Evolutionary conservation across 345 rosid genomes (phyloP), one percentile per base, ranked within the genome.

Genomic region (Turritis glabra): DNA sequence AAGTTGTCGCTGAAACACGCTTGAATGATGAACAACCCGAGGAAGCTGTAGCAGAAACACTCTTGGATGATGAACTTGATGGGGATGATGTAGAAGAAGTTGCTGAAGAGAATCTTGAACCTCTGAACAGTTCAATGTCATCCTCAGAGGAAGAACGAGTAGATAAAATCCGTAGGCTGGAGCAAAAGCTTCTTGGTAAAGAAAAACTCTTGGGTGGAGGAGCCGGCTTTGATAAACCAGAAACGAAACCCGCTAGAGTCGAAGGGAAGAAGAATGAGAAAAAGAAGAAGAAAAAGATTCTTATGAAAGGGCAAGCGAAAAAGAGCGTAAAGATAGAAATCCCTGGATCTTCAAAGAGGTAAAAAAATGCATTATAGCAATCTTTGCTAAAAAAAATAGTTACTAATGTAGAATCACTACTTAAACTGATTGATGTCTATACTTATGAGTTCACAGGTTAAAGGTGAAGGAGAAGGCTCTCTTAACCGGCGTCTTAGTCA

Each of bases 401-500:
- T 23, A 35, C 22, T 5, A 15, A 1, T n/a, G 19, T 48, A 8
- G 40, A 11, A 0, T 30, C 3, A 60, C 5, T 67, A 30, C 8
- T 41, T 43, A 12, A 3, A 29, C 48, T 46, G 25, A 59, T 59
- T 66, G 72, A 25, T 14, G 33, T 30, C 4, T 5, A 1, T 17
- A 19, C 37, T 13, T 33, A 55, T 2, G 22, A 22, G n/a, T 22
- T 72, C 8, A 51, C 90, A 94, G 95, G 80, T 80, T 94, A 79
- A 88, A 82, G 83, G 59, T 88, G 70, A 86, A 82, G 84, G 98
- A 94, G 85, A 90, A 88, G 83, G 83, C 92, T 30, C 67, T 84
- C 63, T 84, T 94, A 62, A 84, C 84, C 0, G 87, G 84, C 0
- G 96, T 90, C 29, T 83, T 91, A 68, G 68, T 84, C 37, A 94